phyloP scores from a whole-genome alignment of 805 yeast genomes.

The Ogataea degrootiae region DNA sequence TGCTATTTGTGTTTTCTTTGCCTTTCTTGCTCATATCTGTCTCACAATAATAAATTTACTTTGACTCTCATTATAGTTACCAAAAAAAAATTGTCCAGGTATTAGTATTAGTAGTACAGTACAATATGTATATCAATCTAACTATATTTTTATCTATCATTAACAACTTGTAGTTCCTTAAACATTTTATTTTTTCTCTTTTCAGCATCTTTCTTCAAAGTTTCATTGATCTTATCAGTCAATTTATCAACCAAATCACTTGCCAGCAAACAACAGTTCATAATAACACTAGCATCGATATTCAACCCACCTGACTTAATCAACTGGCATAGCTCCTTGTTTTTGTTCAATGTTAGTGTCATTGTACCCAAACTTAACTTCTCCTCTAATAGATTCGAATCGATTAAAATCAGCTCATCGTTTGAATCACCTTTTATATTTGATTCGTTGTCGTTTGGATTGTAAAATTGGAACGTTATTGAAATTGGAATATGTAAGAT shows the following conservation, averaged over 20 bases:
- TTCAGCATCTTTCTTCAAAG: conserved; percentile 49
- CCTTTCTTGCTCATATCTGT: too few species aligned
- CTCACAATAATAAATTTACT: too few species aligned
- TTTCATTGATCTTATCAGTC: conserved; percentile 57
- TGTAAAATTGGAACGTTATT: conserved; percentile 82
- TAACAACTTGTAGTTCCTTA: conserved; percentile 29
- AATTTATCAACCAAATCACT: conserved; percentile 54
- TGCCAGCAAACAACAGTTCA: conserved; percentile 68
- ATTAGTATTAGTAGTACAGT: background rate
- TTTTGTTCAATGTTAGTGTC: conserved; percentile 83
- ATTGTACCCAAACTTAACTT: conserved; percentile 68
- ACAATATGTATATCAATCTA: background rate
- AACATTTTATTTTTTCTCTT: conserved; percentile 19
- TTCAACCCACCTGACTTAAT: conserved; percentile 88
- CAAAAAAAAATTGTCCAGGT: too few species aligned
- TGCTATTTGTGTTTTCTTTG: too few species aligned
- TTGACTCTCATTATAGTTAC: too few species aligned
- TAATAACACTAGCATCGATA: conserved; percentile 62
- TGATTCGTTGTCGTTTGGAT: conserved; percentile 59
- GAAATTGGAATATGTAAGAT: conserved; percentile 87
- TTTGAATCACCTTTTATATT: conserved; percentile 64
- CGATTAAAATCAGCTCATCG: conserved; percentile 61
- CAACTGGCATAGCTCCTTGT: conserved; percentile 86
- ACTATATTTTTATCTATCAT: conserved; percentile 19
- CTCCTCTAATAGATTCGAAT: conserved; percentile 77